phyloP scores from a whole-genome alignment of 768 basidiomycete genomes.

The Lactarius hatsudake region DNA sequence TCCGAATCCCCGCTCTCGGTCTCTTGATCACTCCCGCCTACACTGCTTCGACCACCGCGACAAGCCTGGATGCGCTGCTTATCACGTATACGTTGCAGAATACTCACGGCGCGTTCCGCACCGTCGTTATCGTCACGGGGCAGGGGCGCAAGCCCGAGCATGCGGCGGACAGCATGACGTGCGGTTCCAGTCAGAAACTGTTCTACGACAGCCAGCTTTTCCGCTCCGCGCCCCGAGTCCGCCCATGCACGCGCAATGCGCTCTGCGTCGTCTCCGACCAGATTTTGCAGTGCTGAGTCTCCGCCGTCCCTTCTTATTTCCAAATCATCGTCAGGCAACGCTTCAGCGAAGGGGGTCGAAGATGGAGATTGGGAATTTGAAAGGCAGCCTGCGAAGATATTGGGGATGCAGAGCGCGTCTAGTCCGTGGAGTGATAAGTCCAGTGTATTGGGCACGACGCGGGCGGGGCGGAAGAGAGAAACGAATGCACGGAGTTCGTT shows the following conservation, averaged over 20 bases:
- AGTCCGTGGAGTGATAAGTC: conserved; percentile 48
- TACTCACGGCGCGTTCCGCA: conserved; percentile 6
- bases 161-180: conserved; percentile 33
- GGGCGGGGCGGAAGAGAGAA: conserved; percentile 71
- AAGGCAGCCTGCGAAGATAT: conserved; percentile 64
- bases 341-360: background rate
- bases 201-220: conserved; percentile 46
- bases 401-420: conserved; percentile 72
- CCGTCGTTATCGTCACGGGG: background rate
- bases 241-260: conserved; percentile 55
- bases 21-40: conserved; percentile 16
- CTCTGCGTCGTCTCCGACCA: conserved; percentile 52
- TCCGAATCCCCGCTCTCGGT: conserved; percentile 21
- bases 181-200: conserved; percentile 42
- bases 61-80: conserved; percentile 16
- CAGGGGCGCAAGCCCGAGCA: conserved; percentile 6
- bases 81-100: conserved; percentile 14
- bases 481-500: conserved; percentile 85
- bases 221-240: conserved; percentile 43
- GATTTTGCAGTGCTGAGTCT: conserved; percentile 60
- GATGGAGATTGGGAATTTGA: conserved; percentile 26
- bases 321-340: conserved; percentile 12
- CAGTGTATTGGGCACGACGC: conserved; percentile 78
- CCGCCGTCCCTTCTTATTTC: conserved; percentile 30
- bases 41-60: background rate